Conservation (phyloP, 2,329 filamentous ascomycete species). For the Arthrobotrys sinensis region DNA sequence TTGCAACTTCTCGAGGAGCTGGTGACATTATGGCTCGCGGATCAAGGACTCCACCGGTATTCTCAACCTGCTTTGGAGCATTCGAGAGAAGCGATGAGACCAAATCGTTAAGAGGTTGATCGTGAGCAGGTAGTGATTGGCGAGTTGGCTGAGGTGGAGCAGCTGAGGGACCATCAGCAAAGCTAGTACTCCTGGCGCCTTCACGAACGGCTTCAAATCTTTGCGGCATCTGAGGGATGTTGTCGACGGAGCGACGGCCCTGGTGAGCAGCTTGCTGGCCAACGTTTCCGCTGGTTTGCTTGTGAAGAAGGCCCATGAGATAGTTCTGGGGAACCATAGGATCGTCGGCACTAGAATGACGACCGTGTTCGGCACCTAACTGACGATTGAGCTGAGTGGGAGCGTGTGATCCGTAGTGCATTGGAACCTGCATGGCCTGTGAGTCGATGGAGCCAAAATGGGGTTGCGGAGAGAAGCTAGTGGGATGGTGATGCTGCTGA, state of each 20-base stretch:
- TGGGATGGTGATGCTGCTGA: conserved; percentile 64
- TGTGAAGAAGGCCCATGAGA: conserved; percentile 58
- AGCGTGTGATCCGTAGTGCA: conserved; percentile 26
- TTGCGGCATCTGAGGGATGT: conserved; percentile 52
- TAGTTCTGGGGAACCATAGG: conserved; percentile 57
- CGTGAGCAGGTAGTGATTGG: conserved; percentile 46
- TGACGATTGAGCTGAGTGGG: conserved; percentile 53
- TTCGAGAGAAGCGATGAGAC: conserved; percentile 55
- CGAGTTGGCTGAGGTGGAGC: conserved; percentile 25
- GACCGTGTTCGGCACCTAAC: conserved; percentile 53
- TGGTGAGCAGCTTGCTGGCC: conserved; percentile 44
- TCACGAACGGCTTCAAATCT: conserved; percentile 55
- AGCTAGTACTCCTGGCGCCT: conserved; percentile 55
- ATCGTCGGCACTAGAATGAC: conserved; percentile 49
- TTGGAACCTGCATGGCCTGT: conserved; percentile 49
- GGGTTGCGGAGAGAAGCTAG: conserved; percentile 71
- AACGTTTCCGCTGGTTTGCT: conserved; percentile 49
- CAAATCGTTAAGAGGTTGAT: conserved; percentile 49
- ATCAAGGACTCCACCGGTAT: conserved; percentile 67
- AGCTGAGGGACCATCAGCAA: conserved; percentile 40
- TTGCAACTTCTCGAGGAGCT: conserved; percentile 70
- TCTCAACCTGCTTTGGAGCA: conserved; percentile 47
- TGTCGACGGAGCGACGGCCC: conserved; percentile 55
- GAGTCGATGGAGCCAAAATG: conserved; percentile 73
- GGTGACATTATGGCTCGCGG: conserved; percentile 70